Base-by-base conservation (phyloP, 129 eudicot genomes). In the Mikania micrantha region DNA sequence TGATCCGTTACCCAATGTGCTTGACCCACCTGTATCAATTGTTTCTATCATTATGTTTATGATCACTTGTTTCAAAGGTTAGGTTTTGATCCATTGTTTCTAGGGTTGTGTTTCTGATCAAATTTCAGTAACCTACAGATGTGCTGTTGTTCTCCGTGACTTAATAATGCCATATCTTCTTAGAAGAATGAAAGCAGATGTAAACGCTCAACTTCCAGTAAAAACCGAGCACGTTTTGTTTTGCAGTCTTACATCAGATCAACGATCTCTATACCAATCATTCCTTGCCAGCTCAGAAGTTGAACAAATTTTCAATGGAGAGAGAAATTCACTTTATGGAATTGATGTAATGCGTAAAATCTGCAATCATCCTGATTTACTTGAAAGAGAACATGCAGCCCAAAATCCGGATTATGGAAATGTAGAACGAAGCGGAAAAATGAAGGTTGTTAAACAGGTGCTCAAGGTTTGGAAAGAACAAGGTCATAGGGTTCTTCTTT, bases 241-340 rank as follows among this genome's bases (percentile, higher is more conserved):
- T 72, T 93, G 99, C 77, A 89, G 99, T 64, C 90, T 93, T 41
- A 86, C 98, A 67, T 27, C 78, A 20, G 95, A 77, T 41, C 98
- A 93, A 69, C 80, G 92, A 48, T 82, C 95, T 40, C 69, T 77
- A 38, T 93, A 93, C 75, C 85, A 90, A 36, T 91, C 96, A 10
- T 93, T 93, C 67, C 99, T 93, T 31, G 99, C 96, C 32, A 93
- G 99, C 79, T 85, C 99, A 39, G 99, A 93, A 38, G 99, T 93
- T 21, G 99, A 93, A 69, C 90, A 89, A 77, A 93, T 93, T 64
- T 89, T 93, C 28, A 84, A 89, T 39, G 96, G 99, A 42, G 87
- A 72, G 70, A 73, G 86, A 31, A 93, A 93, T 77, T 93, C 99
- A 47, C 85, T 93, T 16, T 93, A 80, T 59, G 99, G 99, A 63